Evolutionary conservation across 2,329 filamentous ascomycete genomes (phyloP).

Genomic region (Aspergillus sp.): DNA sequence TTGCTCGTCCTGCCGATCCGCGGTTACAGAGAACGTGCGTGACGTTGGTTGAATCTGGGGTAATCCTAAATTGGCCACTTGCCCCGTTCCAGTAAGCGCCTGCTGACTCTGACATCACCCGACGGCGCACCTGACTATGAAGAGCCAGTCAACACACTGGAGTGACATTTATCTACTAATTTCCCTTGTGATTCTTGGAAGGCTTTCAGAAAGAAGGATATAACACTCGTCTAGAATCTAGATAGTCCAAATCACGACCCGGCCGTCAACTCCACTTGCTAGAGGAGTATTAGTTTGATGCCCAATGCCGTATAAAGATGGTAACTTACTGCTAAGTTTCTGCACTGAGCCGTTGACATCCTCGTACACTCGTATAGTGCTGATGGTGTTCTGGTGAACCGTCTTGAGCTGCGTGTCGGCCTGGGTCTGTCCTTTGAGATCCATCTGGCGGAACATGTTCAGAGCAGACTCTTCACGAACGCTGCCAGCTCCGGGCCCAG

Average conservation of each 20-base stretch:
- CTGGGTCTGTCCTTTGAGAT: slow-evolving; percentile 88
- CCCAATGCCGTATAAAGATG: neutral
- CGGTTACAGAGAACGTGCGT: slow-evolving; percentile 9
- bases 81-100: neutral
- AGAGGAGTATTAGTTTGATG: slow-evolving; percentile 26
- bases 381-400: slow-evolving; percentile 95
- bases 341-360: slow-evolving; percentile 65
- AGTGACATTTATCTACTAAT: neutral
- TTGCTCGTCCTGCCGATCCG: neutral
- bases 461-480: slow-evolving; percentile 85
- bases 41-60: slow-evolving; percentile 24
- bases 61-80: slow-evolving; percentile 13
- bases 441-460: slow-evolving; percentile 99
- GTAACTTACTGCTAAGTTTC: slow-evolving; percentile 81
- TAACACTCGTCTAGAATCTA: slow-evolving; percentile 38
- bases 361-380: slow-evolving; percentile 78
- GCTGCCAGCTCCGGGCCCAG: slow-evolving; percentile 61
- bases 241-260: slow-evolving; percentile 76
- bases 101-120: slow-evolving; percentile 1
- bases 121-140: neutral
- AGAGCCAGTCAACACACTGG: neutral
- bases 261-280: slow-evolving; percentile 83
- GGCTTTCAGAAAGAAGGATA: neutral
- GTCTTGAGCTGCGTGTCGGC: slow-evolving; percentile 95
- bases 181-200: neutral